Percentiles rank a stretch among this genome's conserved stretches.
phyloP scores from a whole-genome alignment of 2,329 filamentous ascomycete species.

The Pochonia chlamydosporia region DNA sequence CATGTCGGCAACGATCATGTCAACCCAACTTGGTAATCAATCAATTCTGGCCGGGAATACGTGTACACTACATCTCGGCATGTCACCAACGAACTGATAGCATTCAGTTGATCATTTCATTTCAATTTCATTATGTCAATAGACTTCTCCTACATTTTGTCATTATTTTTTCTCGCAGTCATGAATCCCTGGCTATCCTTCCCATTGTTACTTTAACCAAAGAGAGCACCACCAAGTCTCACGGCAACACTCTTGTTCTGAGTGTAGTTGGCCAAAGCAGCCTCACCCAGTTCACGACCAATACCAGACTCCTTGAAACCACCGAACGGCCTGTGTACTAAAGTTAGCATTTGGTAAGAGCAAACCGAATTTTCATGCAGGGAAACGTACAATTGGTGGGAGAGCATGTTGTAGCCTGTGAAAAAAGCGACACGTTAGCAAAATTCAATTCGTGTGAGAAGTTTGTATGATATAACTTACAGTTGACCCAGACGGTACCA shows the following conservation, averaged over 20 bases:
- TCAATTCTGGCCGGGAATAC: no score
- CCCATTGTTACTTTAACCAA: conserved; percentile 8
- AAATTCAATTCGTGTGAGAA: not conserved
- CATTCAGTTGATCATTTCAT: no score
- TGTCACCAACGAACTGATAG: no score
- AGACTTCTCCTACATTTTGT: not conserved
- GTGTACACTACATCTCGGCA: no score
- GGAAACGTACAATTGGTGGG: conserved; percentile 8
- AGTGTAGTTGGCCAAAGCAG: conserved; percentile 61
- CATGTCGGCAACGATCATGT: no score
- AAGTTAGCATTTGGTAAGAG: not conserved
- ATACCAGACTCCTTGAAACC: conserved; percentile 77
- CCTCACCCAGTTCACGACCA: conserved; percentile 69
- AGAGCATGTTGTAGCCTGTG: conserved; percentile 52
- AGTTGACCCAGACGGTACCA: conserved; percentile 57
- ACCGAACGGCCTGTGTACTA: conserved; percentile 53
- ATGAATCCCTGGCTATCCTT: not conserved
- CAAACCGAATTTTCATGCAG: not conserved
- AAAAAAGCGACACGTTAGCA: conserved; percentile 3
- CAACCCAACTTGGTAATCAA: no score
- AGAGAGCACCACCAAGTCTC: conserved; percentile 18
- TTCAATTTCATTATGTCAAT: not conserved
- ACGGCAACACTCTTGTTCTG: conserved; percentile 63
- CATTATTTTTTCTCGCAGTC: not conserved
- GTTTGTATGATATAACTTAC: conserved; percentile 18